Conservation (phyloP, 2,329 filamentous ascomycete genomes). For the Pochonia chlamydosporia region DNA sequence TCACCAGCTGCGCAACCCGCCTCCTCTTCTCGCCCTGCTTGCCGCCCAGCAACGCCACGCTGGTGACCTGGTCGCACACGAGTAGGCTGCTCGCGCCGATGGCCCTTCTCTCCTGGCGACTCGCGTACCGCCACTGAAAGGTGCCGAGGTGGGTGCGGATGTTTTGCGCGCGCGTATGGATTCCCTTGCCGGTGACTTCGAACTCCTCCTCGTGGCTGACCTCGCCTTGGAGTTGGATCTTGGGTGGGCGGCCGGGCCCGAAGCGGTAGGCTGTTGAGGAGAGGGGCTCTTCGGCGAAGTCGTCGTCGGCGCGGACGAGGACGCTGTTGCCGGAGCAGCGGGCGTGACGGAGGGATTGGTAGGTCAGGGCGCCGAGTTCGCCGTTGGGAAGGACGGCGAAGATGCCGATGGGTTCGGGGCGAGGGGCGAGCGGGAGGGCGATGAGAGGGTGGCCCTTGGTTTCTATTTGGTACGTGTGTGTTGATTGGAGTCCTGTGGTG, state of each 20-base stretch:
- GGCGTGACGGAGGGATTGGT: constrained; percentile 43
- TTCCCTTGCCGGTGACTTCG: constrained; percentile 25
- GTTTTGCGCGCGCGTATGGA: constrained; percentile 38
- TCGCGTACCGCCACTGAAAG: constrained; percentile 52
- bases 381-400: constrained; percentile 34
- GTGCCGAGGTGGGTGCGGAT: constrained; percentile 43
- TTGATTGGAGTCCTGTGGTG: constrained; percentile 31
- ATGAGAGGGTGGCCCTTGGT: constrained; percentile 36
- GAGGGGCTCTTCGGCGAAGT: constrained; percentile 28
- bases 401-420: constrained; percentile 35
- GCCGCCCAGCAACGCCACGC: constrained; percentile 21
- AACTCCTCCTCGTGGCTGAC: constrained; percentile 18
- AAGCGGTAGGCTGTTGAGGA: constrained; percentile 51
- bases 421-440: constrained; percentile 33
- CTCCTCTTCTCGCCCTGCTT: constrained; percentile 23
- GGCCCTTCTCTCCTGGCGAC: constrained; percentile 37
- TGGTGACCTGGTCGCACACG: constrained; percentile 43
- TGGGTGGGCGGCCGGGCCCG: constrained; percentile 46
- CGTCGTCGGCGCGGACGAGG: constrained; percentile 38
- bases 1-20: constrained; percentile 37
- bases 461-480: constrained; percentile 43
- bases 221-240: constrained; percentile 26
- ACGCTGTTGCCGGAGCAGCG: constrained; percentile 41
- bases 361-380: constrained; percentile 35
- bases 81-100: constrained; percentile 37